Evolutionary conservation across 768 basidiomycete genomes (phyloP).

Genomic region (Nevesoporus exiguus): DNA sequence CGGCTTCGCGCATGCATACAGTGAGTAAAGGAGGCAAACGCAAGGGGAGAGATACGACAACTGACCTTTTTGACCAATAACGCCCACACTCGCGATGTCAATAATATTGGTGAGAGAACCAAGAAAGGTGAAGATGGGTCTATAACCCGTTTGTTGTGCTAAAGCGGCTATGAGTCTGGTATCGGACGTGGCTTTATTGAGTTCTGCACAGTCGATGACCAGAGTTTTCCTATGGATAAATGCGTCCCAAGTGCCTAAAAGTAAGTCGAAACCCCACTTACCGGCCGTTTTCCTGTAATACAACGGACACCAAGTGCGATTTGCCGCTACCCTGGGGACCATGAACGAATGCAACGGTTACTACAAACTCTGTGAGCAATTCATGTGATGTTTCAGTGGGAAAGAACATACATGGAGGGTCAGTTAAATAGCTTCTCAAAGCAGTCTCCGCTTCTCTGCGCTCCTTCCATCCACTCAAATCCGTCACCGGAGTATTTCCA

Average conservation of each 20-base stretch:
- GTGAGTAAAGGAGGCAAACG: neutral
- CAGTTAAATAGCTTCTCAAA: slow-evolving; percentile 68
- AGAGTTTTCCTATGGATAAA: slow-evolving; percentile 54
- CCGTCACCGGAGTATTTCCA: slow-evolving; percentile 13
- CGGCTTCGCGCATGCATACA: slow-evolving; percentile 47
- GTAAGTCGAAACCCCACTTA: slow-evolving; percentile 18
- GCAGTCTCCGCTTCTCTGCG: slow-evolving; percentile 70
- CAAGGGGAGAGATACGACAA: neutral
- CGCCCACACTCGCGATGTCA: slow-evolving; percentile 86
- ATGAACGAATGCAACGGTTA: slow-evolving; percentile 73
- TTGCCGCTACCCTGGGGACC: slow-evolving; percentile 87
- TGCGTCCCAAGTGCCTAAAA: neutral
- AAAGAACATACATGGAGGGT: slow-evolving; percentile 60
- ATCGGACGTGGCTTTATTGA: slow-evolving; percentile 70
- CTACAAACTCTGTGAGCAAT: slow-evolving; percentile 34
- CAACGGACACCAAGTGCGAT: slow-evolving; percentile 49
- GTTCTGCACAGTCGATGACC: slow-evolving; percentile 77
- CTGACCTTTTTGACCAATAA: slow-evolving; percentile 93
- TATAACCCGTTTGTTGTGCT: slow-evolving; percentile 83
- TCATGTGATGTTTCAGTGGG: neutral
- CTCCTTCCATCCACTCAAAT: slow-evolving; percentile 75
- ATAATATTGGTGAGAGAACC: slow-evolving; percentile 78
- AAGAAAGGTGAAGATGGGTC: slow-evolving; percentile 84
- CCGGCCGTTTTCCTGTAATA: slow-evolving; percentile 56
- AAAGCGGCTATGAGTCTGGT: slow-evolving; percentile 61